Conservation (phyloP, 371 early-diverging fungal species). For the Rhizopus stolonifer region DNA sequence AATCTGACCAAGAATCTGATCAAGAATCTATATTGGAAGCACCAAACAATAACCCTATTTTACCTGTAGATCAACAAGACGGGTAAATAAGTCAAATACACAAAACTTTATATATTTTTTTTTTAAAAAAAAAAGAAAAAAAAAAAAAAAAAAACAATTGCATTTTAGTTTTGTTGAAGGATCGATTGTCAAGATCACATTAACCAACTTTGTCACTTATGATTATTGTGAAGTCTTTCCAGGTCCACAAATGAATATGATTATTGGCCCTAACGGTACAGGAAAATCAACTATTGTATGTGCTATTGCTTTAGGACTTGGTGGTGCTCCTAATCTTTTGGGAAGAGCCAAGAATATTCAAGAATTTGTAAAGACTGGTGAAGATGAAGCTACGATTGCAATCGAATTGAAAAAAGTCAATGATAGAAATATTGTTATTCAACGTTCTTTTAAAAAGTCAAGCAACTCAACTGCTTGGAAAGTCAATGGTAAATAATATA, state of each 20-base stretch:
- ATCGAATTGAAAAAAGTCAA: conserved; percentile 70
- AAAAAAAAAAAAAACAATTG: background rate
- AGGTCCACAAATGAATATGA: conserved; percentile 96
- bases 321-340: conserved; percentile 80
- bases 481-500: conserved; percentile 66
- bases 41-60: background rate
- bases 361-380: conserved; percentile 91
- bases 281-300: conserved; percentile 98
- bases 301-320: conserved; percentile 96
- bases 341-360: conserved; percentile 86
- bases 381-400: conserved; percentile 75
- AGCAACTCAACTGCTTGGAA: conserved; percentile 76
- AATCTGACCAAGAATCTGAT: background rate
- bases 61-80: background rate
- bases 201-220: conserved; percentile 93
- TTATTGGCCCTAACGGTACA: conserved; percentile 97
- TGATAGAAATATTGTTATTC: conserved; percentile 58
- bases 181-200: conserved; percentile 75
- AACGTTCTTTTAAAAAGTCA: conserved; percentile 66
- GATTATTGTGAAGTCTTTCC: conserved; percentile 81
- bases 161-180: conserved; percentile 61
- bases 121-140: too few species aligned
- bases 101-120: too few species aligned
- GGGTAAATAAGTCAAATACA: background rate
- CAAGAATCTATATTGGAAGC: too few species aligned